Conservation (phyloP, 139 green algal species). For the Ettlia oleoabundans region DNA sequence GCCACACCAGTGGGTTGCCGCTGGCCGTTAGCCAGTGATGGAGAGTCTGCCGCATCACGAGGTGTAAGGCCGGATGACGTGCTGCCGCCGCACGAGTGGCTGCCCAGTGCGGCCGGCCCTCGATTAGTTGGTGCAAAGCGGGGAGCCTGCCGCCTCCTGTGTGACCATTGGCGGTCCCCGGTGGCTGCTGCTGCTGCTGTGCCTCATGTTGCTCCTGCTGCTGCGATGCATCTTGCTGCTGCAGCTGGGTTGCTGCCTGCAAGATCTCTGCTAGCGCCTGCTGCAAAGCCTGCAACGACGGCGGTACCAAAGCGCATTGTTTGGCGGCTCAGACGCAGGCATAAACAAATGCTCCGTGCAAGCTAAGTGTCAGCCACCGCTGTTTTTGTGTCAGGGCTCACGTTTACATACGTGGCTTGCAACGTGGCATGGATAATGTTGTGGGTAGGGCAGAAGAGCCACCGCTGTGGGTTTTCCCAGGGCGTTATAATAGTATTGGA, state of each 20-base stretch:
- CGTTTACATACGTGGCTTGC: no score
- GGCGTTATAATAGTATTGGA: no score
- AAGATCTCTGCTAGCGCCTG: constrained; percentile 8
- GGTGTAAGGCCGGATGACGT: constrained; percentile 23
- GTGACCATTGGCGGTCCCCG: no score
- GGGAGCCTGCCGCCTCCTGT: no score
- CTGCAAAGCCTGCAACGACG: constrained; percentile 24
- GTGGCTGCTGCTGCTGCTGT: neutral
- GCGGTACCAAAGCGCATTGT: neutral
- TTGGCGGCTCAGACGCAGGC: no score
- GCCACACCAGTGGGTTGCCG: constrained; percentile 27
- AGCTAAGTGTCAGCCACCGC: no score
- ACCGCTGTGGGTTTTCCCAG: neutral
- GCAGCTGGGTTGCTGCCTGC: neutral
- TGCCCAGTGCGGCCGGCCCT: neutral
- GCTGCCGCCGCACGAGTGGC: neutral
- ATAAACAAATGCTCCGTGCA: no score
- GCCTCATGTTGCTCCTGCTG: neutral
- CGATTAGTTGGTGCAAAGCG: neutral
- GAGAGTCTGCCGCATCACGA: constrained; percentile 5
- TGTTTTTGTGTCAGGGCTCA: no score
- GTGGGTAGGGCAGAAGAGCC: neutral
- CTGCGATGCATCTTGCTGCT: neutral
- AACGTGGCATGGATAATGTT: no score
- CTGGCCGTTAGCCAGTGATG: constrained; percentile 35